These are phyloP conservation scores for Coemansia sp. DNA, from an alignment of 192 early-diverging fungal species.

Conservation along the genomic window DNA sequence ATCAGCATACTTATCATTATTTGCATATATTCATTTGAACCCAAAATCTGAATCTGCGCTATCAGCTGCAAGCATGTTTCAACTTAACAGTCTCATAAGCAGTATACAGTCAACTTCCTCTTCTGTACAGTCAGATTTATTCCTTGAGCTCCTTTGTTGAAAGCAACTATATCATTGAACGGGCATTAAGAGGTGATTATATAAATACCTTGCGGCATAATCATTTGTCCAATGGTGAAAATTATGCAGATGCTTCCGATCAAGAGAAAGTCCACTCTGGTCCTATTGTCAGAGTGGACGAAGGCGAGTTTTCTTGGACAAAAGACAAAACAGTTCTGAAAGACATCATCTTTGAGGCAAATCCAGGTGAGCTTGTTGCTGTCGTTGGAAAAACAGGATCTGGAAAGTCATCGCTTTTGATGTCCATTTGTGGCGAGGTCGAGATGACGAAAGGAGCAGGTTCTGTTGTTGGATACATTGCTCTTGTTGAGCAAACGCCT, in stretches of 20 bases:
- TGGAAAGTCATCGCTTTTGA: slow-evolving; percentile 82
- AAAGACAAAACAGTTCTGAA: slow-evolving; percentile 9
- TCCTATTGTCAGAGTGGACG: slow-evolving; percentile 7
- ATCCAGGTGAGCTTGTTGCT: slow-evolving; percentile 65
- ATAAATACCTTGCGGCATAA: slow-evolving; percentile 18
- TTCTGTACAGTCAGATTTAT: not conserved
- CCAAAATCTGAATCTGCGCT: not conserved
- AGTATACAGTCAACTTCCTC: not conserved
- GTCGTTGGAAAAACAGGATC: slow-evolving; percentile 81
- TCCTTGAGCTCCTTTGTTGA: not conserved
- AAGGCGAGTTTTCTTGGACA: slow-evolving; percentile 30
- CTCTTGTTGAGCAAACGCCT: no score
- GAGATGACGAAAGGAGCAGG: slow-evolving; percentile 54
- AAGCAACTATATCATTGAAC: slow-evolving; percentile 14
- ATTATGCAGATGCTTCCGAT: no score
- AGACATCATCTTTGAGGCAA: slow-evolving; percentile 55
- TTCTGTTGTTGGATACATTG: no score
- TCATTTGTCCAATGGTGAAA: not conserved
- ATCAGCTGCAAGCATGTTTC: slow-evolving; percentile 17
- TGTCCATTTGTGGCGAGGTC: slow-evolving; percentile 86
- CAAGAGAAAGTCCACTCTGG: not conserved
- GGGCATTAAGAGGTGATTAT: slow-evolving; percentile 21
- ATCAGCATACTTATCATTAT: slow-evolving; percentile 18
- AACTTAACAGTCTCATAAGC: slow-evolving; percentile 9
- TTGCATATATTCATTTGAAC: slow-evolving; percentile 17